Percentiles rank a stretch among this genome's conserved stretches.
phyloP scores from a whole-genome alignment of 495 filamentous ascomycete genomes.

The Oidiodendron maius region DNA sequence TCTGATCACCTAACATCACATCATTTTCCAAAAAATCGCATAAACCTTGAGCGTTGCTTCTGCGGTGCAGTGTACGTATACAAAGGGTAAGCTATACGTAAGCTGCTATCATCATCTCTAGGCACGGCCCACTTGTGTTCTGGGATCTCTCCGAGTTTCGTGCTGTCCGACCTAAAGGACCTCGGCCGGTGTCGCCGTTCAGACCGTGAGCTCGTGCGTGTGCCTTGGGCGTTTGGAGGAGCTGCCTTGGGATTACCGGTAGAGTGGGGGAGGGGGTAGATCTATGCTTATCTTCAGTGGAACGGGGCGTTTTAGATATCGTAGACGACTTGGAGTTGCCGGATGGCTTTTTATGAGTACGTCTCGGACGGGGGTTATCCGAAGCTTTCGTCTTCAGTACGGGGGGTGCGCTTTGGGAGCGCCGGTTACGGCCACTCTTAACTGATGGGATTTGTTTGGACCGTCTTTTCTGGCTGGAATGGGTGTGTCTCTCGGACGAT shows the following conservation, averaged over 20 bases:
- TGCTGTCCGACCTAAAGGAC: conserved; percentile 22
- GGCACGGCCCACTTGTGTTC: conserved; percentile 17
- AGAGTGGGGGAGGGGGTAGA: background rate
- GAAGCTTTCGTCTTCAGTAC: conserved; percentile 9
- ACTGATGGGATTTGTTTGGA: background rate
- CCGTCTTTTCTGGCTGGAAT: background rate
- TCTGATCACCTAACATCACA: background rate
- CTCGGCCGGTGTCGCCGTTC: conserved; percentile 13
- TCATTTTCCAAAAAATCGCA: conserved; percentile 15
- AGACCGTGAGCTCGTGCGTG: background rate
- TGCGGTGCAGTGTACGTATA: conserved; percentile 15
- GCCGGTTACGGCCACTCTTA: background rate
- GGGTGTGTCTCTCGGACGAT: background rate
- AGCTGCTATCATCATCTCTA: background rate
- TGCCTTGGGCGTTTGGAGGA: background rate
- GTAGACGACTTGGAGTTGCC: no score
- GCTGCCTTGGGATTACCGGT: background rate
- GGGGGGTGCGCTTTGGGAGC: conserved; percentile 13
- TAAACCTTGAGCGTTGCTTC: conserved; percentile 18
- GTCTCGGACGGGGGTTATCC: background rate
- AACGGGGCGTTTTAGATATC: no score
- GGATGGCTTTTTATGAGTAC: no score
- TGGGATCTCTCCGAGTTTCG: conserved; percentile 24
- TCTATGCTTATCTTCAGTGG: no score
- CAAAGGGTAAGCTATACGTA: conserved; percentile 14